These are phyloP conservation scores for Leptodermis oblonga DNA, from an alignment of 257 asterid genomes.

Conservation along the genomic window DNA sequence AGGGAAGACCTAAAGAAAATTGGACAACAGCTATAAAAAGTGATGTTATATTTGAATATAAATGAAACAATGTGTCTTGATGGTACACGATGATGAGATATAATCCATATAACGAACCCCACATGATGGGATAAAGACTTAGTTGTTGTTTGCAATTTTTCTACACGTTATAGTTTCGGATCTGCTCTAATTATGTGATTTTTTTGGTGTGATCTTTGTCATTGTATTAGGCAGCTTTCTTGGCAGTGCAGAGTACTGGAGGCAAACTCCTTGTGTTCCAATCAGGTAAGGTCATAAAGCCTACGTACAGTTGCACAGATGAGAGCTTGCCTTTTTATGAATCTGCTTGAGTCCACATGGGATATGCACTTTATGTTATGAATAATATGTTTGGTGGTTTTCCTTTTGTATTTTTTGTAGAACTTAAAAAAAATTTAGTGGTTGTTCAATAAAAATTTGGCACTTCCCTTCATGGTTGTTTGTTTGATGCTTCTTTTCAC, in stretches of 20 bases:
- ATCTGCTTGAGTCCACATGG: not conserved
- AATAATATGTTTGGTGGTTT: not conserved
- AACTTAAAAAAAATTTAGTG: not conserved
- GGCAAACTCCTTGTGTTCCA: slow-evolving; percentile 97
- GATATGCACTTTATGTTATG: not conserved
- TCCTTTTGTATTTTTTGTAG: not conserved
- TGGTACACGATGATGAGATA: too few relatives aligned
- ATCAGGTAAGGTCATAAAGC: slow-evolving; percentile 57
- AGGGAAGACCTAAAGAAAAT: too few relatives aligned
- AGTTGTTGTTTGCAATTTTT: not conserved
- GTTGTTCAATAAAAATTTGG: not conserved
- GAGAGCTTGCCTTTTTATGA: not conserved
- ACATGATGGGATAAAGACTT: too few relatives aligned
- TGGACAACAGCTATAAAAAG: too few relatives aligned
- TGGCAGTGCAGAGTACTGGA: slow-evolving; percentile 94
- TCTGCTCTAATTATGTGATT: not conserved
- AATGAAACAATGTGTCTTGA: too few relatives aligned
- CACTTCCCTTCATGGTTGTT: slow-evolving; percentile 1
- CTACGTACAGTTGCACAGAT: not conserved
- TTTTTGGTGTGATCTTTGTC: slow-evolving; percentile 7
- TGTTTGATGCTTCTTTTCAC: not conserved
- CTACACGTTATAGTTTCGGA: not conserved
- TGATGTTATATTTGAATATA: too few relatives aligned
- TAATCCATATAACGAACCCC: too few relatives aligned
- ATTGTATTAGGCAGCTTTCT: slow-evolving; percentile 78